Percentiles rank a stretch among this genome's conserved stretches.
Evolutionary conservation across 2,329 filamentous ascomycete species (phyloP).

Genomic region (Pseudopyricularia javanii): DNA sequence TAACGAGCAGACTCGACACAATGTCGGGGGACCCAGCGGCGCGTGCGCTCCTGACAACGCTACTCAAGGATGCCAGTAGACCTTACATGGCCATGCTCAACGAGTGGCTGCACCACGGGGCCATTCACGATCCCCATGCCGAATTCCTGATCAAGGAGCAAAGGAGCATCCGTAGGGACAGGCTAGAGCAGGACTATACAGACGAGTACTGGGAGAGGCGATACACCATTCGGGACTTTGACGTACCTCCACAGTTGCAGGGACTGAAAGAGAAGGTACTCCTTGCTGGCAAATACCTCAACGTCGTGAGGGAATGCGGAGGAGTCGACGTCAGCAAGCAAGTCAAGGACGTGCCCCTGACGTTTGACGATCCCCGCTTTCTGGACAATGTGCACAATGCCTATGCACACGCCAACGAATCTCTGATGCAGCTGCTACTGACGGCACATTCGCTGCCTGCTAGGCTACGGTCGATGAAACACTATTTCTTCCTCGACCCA

Average conservation of each 20-base stretch:
- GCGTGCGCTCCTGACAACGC: slow-evolving; percentile 63
- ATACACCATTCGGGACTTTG: slow-evolving; percentile 85
- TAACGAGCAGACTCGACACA: slow-evolving; percentile 72
- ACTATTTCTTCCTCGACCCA: slow-evolving; percentile 97
- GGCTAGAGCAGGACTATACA: slow-evolving; percentile 90
- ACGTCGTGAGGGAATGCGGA: slow-evolving; percentile 93
- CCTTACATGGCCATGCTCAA: slow-evolving; percentile 99
- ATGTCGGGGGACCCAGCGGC: slow-evolving; percentile 93
- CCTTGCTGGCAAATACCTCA: slow-evolving; percentile 92
- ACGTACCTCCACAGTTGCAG: slow-evolving; percentile 75
- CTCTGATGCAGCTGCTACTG: slow-evolving; percentile 77
- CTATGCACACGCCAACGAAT: slow-evolving; percentile 91
- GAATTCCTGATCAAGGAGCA: slow-evolving; percentile 95
- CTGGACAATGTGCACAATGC: slow-evolving; percentile 92
- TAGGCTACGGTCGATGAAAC: slow-evolving; percentile 80
- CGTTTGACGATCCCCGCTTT: slow-evolving; percentile 85
- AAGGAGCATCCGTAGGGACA: slow-evolving; percentile 83
- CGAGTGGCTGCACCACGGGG: slow-evolving; percentile 94
- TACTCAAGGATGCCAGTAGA: slow-evolving; percentile 77
- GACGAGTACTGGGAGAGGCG: slow-evolving; percentile 99
- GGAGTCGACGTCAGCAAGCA: slow-evolving; percentile 88
- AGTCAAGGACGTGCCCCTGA: slow-evolving; percentile 76
- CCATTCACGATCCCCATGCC: slow-evolving; percentile 83
- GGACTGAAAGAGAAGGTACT: slow-evolving; percentile 88
- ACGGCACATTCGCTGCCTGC: slow-evolving; percentile 87